phyloP scores from a whole-genome alignment of 2,329 filamentous ascomycete genomes.

The Paraconiothyrium sp. region DNA sequence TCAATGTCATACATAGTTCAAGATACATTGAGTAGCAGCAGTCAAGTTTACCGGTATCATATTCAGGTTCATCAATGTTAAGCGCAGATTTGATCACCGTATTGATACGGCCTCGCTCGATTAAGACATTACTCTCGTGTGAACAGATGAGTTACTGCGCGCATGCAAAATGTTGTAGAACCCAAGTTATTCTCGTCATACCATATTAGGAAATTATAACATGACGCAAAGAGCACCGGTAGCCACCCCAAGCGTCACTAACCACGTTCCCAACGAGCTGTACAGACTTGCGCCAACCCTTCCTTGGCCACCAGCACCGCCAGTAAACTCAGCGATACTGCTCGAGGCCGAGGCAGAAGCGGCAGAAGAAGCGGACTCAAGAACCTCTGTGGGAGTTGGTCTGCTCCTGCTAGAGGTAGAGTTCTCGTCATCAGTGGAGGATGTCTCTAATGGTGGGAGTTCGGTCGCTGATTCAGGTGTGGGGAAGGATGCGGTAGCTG shows the following conservation, averaged over 20 bases:
- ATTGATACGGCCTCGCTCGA: no score
- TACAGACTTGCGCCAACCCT: neutral
- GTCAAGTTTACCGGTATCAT: no score
- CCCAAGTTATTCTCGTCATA: neutral
- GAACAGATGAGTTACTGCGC: neutral
- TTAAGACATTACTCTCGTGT: neutral
- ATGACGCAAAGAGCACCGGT: neutral
- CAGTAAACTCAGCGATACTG: constrained; percentile 1
- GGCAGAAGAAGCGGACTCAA: neutral
- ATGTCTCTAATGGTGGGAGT: constrained; percentile 11
- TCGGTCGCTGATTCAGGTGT: constrained; percentile 13
- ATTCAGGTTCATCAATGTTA: no score
- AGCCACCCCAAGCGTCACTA: neutral
- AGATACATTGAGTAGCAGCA: no score
- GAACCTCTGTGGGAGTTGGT: neutral
- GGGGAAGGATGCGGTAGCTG: constrained; percentile 11
- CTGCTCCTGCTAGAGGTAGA: neutral
- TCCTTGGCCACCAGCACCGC: neutral
- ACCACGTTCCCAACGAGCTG: neutral
- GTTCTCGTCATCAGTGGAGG: neutral
- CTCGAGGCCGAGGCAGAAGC: neutral
- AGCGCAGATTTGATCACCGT: no score
- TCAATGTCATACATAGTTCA: no score
- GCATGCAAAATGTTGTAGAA: neutral
- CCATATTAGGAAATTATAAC: neutral